phyloP scores from a whole-genome alignment of 345 rosid genomes.

The Eucalyptus polybractea region DNA sequence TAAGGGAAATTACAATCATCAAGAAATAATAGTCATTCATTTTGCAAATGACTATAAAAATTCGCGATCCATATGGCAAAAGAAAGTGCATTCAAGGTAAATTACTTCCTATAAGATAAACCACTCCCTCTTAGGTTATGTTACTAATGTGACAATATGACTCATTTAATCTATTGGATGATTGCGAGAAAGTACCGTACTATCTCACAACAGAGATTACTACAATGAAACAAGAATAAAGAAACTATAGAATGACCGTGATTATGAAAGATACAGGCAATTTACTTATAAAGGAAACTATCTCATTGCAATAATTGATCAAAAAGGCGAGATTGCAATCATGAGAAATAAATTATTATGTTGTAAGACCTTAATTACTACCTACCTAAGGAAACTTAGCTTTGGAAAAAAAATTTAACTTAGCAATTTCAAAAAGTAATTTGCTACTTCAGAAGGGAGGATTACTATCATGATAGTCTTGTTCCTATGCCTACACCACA shows the following conservation, averaged over 20 bases:
- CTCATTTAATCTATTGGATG: accelerated
- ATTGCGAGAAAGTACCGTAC: no score
- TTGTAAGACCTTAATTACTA: neutral
- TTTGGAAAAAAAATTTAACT: no score
- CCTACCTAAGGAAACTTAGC: neutral
- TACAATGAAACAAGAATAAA: accelerated
- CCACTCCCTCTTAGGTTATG: accelerated
- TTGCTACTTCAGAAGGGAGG: neutral
- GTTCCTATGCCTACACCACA: neutral
- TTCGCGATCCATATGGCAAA: accelerated
- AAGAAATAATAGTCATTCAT: no score
- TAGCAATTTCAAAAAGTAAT: neutral
- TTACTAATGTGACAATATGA: no score
- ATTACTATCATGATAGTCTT: accelerated
- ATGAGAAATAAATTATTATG: no score
- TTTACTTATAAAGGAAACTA: neutral
- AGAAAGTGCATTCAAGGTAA: no score
- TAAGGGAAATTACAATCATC: no score
- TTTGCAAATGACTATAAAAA: no score
- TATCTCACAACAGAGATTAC: no score
- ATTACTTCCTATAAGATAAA: no score
- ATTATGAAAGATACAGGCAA: neutral
- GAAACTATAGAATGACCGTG: no score
- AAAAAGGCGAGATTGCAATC: neutral
- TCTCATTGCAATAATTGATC: neutral